These are phyloP conservation scores for Logfia minima DNA, from an alignment of 129 eudicot species.

Conservation along the genomic window DNA sequence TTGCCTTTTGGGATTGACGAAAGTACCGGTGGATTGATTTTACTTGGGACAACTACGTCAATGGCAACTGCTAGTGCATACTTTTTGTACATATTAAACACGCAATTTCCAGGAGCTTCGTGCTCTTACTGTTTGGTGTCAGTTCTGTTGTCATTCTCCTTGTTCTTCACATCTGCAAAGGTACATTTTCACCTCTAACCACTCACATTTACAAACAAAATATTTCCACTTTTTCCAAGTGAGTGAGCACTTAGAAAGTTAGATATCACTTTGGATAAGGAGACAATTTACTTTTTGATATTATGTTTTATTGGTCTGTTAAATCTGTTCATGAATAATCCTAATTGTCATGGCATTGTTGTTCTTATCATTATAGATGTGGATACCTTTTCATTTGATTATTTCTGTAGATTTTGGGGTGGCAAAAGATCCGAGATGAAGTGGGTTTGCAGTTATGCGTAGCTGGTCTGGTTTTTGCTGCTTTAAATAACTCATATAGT, in stretches of 20 bases:
- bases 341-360: not conserved
- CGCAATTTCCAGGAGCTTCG: conserved; percentile 70
- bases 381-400: not conserved
- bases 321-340: conserved; percentile 5
- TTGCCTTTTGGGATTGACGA: conserved; percentile 49
- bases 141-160: conserved; percentile 63
- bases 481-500: conserved; percentile 67
- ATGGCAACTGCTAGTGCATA: conserved; percentile 97
- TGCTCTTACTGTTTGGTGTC: conserved; percentile 84
- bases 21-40: conserved; percentile 50
- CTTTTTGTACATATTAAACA: conserved; percentile 74
- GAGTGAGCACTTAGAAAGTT: not conserved
- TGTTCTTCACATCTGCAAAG: conserved; percentile 77
- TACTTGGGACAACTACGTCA: conserved; percentile 74
- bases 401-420: conserved; percentile 63
- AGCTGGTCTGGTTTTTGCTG: conserved; percentile 67
- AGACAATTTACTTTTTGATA: not conserved
- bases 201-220: not conserved
- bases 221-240: not conserved
- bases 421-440: conserved; percentile 47
- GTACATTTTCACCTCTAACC: conserved; percentile 36
- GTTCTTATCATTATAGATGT: not conserved
- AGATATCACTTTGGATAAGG: not conserved
- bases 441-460: conserved; percentile 64
- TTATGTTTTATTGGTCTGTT: conserved; percentile 14